These are phyloP conservation scores for Ophiostoma quercus DNA, from an alignment of 2,329 filamentous ascomycete genomes.

Conservation along the genomic window DNA sequence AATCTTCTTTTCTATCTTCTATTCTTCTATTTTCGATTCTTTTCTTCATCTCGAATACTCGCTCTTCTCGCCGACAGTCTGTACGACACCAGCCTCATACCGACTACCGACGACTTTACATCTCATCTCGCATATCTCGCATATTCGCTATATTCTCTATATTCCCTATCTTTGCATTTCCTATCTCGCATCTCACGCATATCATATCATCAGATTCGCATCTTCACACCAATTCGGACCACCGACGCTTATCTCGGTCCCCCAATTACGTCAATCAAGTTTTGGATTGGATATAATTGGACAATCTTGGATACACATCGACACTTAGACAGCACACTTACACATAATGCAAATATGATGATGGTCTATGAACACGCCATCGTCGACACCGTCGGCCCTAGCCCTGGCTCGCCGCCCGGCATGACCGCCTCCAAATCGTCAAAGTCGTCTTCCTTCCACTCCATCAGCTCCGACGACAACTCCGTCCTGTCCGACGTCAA, in stretches of 20 bases:
- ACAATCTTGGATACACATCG: neutral
- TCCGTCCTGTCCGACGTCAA: constrained; percentile 65
- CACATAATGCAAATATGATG: constrained; percentile 32
- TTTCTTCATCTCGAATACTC: neutral
- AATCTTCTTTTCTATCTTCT: neutral
- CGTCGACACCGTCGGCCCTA: constrained; percentile 39
- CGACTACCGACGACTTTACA: neutral
- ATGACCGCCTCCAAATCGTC: constrained; percentile 81
- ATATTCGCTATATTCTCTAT: neutral
- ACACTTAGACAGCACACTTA: neutral
- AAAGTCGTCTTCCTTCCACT: constrained; percentile 83
- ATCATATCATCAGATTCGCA: neutral
- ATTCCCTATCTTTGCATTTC: too few relatives aligned
- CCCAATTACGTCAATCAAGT: constrained; percentile 1
- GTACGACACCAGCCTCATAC: constrained; percentile 1
- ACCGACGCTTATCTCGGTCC: constrained; percentile 10
- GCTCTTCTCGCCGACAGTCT: neutral
- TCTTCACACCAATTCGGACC: constrained; percentile 5
- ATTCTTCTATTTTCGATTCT: neutral
- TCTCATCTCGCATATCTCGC: neutral
- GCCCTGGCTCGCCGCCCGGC: constrained; percentile 66
- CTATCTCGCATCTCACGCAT: neutral
- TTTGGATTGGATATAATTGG: neutral
- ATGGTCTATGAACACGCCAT: constrained; percentile 40
- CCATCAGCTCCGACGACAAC: constrained; percentile 69